Base-by-base conservation (phyloP, 2,329 filamentous ascomycete genomes). In the Ophidiomyces ophidiicola region DNA sequence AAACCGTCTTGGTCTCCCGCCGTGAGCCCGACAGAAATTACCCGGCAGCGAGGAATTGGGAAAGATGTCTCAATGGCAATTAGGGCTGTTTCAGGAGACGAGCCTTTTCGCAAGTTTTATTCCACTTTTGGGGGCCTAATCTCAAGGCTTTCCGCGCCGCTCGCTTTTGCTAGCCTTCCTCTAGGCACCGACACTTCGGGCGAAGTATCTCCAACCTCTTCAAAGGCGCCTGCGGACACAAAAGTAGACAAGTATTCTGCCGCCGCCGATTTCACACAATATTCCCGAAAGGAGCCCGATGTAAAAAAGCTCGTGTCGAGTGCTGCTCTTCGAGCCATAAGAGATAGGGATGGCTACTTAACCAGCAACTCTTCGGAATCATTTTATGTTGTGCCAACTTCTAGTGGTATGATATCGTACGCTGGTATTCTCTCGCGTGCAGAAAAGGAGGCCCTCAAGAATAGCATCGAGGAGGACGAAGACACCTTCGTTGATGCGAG, bases 301-400 rank as follows among this genome's bases (percentile, higher is more conserved):
- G 72, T 94, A 18, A 78, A 76, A 50, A 82, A 79, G 44, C 74
- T 93, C 20, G 92, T 92, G 57, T 94, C 86, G 28, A 78, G 77
- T 48, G 85, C 88, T 8, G 84, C 88, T 3, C 71, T 96, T 39
- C 74, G 80, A 36, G 84, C 87, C 1, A 71, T 94, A 29, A 71
- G 76, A 14, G 78, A 82, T 41, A 78, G 80, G 32, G 60, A 63
- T 20, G 76, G 75, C 0, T 71, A 78, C n/a, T 61, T 65, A 8
- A 63, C 60, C 10, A 66, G 73, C 11, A 74, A 70, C 43, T 46
- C 61, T 3, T 66, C 67, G 5, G 71, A 75, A 47, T 90, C 82
- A 6, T 98, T 98, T 64, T 96, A 94, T 57, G 82, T 96, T 1
- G 90, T 98, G 1, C 90, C 88, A 3, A 82, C 83, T 0, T 85